phyloP scores from a whole-genome alignment of 2,329 filamentous ascomycete genomes.

The Stachybotrys echinatus region DNA sequence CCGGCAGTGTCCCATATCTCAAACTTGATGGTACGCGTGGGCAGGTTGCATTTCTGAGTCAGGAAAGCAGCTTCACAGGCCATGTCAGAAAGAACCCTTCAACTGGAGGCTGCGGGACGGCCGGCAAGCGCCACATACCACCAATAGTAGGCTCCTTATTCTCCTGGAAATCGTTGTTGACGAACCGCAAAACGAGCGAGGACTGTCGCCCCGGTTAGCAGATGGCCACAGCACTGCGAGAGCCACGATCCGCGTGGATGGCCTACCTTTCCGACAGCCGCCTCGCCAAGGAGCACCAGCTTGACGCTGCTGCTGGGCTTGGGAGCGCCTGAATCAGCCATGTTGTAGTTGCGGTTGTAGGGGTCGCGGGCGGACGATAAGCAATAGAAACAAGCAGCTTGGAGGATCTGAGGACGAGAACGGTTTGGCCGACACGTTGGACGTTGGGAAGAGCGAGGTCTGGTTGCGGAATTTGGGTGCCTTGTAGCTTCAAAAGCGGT shows the following conservation, averaged over 20 bases:
- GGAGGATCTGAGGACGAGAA: background rate
- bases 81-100: conserved; percentile 7
- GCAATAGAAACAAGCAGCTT: too few relatives aligned
- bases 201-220: conserved; percentile 54
- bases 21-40: conserved; percentile 85
- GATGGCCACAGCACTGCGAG: background rate
- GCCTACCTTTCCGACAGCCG: conserved; percentile 91
- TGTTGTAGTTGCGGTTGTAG: conserved; percentile 11
- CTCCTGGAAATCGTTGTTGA: conserved; percentile 99
- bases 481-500: background rate
- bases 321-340: conserved; percentile 52
- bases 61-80: conserved; percentile 75
- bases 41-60: conserved; percentile 97
- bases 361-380: conserved; percentile 9
- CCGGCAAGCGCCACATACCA: conserved; percentile 52
- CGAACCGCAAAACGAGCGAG: conserved; percentile 93
- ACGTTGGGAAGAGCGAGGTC: conserved; percentile 5
- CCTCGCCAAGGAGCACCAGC: conserved; percentile 94
- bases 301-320: conserved; percentile 99
- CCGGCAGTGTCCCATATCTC: conserved; percentile 98
- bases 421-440: background rate
- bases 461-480: conserved; percentile 3
- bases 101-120: conserved; percentile 3
- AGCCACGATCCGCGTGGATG: conserved; percentile 1
- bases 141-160: conserved; percentile 99